Evolutionary conservation across 2,329 filamentous ascomycete genomes (phyloP), one percentile per base, ranked within the genome.

Genomic region (Exophiala xenobiotica): DNA sequence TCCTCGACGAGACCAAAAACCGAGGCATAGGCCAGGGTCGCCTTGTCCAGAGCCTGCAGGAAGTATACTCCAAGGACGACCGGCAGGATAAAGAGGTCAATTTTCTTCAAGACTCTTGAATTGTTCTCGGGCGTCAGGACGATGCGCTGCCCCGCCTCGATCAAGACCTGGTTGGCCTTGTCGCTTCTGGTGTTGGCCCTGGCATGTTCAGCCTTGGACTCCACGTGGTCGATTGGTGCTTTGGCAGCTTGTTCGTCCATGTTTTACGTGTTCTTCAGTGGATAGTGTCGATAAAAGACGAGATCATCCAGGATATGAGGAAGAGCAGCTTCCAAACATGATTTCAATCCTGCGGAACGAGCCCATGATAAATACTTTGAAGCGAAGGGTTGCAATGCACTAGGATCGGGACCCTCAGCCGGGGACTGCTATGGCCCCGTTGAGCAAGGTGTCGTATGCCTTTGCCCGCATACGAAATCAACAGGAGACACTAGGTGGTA

Each of bases 1-100:
- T 83, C 79, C 45, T 82, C 70, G 24, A 81, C 76, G 8, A 86
- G 70, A 2, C 82, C 82, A 58, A 85, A 85, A 8, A 85, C 78
- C 0, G 81, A 83, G 2, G 80, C 80, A 60, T 85, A 86, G 2
- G 68, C 72, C 2, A 85, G 70, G 0, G 80, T 81, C 4, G 80
- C 77, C 65, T 86, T 86, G 68, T 85, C 82, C 4, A 85, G 70
- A 8, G 76, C 77, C 57, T 86, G 82, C 0, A 85, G 72, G 61
- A 81, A 84, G 66, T 85, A 86, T 16, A 83, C 79, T 5, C 74
- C 73, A 8, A 85, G 69, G 51, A 86, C 77, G 47, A 80, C 73
- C 0, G 78, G 77, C 9, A 81, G 66, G 18, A 81, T 70, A 44
- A 71, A 64, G 19, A 75, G 62, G 60, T 81, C 78, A 49, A 81